A percentile compares a stretch with the other conserved stretches of the same genome.
Conservation (phyloP, 2,329 filamentous ascomycete species). For the Podosphaera aphanis region DNA sequence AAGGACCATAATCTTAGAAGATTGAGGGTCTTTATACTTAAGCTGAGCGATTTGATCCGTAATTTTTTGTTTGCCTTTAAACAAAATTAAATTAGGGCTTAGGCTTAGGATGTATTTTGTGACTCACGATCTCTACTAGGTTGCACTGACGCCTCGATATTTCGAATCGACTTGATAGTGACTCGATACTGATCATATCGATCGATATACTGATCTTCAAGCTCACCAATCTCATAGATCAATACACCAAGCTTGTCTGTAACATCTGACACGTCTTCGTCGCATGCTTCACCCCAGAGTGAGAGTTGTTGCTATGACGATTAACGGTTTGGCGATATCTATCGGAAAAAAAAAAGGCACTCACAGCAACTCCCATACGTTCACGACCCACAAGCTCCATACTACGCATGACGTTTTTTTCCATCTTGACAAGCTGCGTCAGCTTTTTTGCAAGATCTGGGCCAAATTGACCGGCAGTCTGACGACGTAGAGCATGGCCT, state of each 20-base stretch:
- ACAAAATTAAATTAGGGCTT: slow-evolving; percentile 10
- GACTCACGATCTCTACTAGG: slow-evolving; percentile 80
- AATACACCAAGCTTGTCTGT: slow-evolving; percentile 96
- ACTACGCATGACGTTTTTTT: slow-evolving; percentile 99
- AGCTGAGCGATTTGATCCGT: slow-evolving; percentile 95
- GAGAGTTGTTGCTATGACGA: slow-evolving; percentile 75
- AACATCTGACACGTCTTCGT: slow-evolving; percentile 95
- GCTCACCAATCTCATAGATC: slow-evolving; percentile 79
- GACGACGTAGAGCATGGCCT: slow-evolving; percentile 53
- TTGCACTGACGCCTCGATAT: slow-evolving; percentile 96
- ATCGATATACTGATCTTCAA: slow-evolving; percentile 92
- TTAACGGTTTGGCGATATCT: slow-evolving; percentile 4
- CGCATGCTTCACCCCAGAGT: slow-evolving; percentile 83
- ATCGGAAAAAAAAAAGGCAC: slow-evolving; percentile 17
- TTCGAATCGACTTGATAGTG: slow-evolving; percentile 97
- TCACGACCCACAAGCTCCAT: slow-evolving; percentile 87
- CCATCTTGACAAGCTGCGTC: slow-evolving; percentile 96
- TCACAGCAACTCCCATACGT: slow-evolving; percentile 93
- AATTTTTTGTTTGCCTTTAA: slow-evolving; percentile 90
- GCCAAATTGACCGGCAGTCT: slow-evolving; percentile 52
- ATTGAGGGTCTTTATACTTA: slow-evolving; percentile 99
- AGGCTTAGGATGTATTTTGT: not conserved
- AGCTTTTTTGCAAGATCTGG: slow-evolving; percentile 89
- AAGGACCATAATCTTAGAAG: slow-evolving; percentile 86
- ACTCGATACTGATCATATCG: slow-evolving; percentile 98